phyloP scores from a whole-genome alignment of 1,284 basidiomycete species.

The Trametes pubescens region DNA sequence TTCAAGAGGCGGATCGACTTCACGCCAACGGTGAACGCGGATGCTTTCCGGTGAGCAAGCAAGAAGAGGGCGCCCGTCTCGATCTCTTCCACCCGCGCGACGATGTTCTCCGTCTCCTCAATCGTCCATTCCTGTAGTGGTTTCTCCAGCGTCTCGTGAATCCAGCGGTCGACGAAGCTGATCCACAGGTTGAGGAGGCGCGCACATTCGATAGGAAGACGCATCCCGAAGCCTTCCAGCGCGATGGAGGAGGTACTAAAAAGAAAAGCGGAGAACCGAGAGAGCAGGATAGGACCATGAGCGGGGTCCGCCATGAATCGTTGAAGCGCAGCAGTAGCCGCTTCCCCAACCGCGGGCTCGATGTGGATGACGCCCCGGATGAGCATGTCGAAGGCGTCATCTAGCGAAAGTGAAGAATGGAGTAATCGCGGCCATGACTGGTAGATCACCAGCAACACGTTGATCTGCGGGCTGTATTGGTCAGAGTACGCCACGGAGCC shows the following conservation, averaged over 20 bases:
- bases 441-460: conserved; percentile 82
- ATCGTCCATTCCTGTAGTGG: conserved; percentile 49
- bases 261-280: conserved; percentile 78
- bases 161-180: conserved; percentile 78
- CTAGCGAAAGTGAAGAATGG: conserved; percentile 60
- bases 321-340: conserved; percentile 74
- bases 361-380: conserved; percentile 86
- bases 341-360: conserved; percentile 78
- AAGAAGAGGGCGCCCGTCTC: conserved; percentile 84
- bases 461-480: conserved; percentile 71
- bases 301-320: conserved; percentile 75
- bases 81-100: conserved; percentile 62
- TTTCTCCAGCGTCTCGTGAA: conserved; percentile 53
- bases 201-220: conserved; percentile 69
- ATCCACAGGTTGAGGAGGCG: conserved; percentile 80
- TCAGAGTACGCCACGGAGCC: conserved; percentile 77
- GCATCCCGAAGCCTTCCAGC: conserved; percentile 70
- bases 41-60: conserved; percentile 66
- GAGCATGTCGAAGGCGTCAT: conserved; percentile 82
- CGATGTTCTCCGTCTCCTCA: conserved; percentile 48
- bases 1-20: conserved; percentile 64
- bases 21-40: conserved; percentile 64
- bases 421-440: conserved; percentile 89
- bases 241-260: conserved; percentile 78
- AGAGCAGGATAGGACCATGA: conserved; percentile 70